Base-by-base conservation (phyloP, 2,329 filamentous ascomycete species). In the Stylonectria norvegica region DNA sequence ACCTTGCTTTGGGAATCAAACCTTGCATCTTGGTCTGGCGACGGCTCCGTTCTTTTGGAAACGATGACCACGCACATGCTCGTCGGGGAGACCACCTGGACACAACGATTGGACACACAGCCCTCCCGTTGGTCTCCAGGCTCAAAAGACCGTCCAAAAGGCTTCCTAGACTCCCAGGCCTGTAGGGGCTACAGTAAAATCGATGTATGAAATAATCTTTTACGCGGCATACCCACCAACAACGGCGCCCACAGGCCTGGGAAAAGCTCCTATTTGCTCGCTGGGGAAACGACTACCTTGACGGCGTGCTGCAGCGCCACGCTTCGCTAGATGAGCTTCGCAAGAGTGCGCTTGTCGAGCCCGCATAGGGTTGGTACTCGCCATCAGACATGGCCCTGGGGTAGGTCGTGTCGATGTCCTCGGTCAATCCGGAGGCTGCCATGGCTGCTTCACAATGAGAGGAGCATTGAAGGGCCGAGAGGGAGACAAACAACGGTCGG, bases 161-260 rank as follows among this genome's bases (percentile, higher is more conserved):
- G 29, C 39, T 25, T 38, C 20, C 32, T 40, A 15, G 19, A 23
- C 19, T 35, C 12, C n/a, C 31, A 15, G 31, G 37, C 22, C 22
- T 25, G 22, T 25, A 34, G 36, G 54, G 35, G 43, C 34, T 36
- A 38, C 40, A 47, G 44, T 37, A 41, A 42, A 49, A 48, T 33
- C 39, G 40, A 53, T 55, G 55, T 52, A 49, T 40, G 45, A 53
- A 58, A 52, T 55, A 48, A 57, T 61, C 48, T 55, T 55, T 60
- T 57, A 50, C 50, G 47, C 53, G 48, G 40, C 38, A 32, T 48
- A 45, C 53, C 55, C 51, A 57, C 51, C 42, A 48, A 43, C 45
- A 49, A 43, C 42, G 39, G 46, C 44, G 42, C 28, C 49, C 56
- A 56, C 48, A 56, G 41, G 51, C 43, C 47, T 59, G 57, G 57